Base-by-base conservation (phyloP, 495 filamentous ascomycete species). In the Lophium mytilinum region DNA sequence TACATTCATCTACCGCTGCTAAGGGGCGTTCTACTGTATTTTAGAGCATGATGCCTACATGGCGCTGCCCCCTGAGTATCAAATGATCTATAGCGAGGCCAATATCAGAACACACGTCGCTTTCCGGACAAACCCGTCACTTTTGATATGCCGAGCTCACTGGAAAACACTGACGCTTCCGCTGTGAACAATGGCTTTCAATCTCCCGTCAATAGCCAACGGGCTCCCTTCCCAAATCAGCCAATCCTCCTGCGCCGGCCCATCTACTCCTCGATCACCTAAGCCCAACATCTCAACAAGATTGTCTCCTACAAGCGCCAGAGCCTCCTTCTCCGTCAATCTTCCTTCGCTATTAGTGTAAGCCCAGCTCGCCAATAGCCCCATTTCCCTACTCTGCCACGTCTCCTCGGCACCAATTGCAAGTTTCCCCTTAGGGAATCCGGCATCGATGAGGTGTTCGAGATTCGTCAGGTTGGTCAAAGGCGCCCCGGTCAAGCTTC, bases 291-390 rank as follows among this genome's bases (percentile, higher is more conserved):
- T 71, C 42, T 73, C 70, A 37, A 75, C 76, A 35, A 81, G 63
- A 53, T 80, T 81, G 21, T 55, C 56, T 1, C 73, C 71, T 0
- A 80, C 72, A 52, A 83, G 65, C 37, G 70, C 69, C 21, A 78
- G 57, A 1, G 71, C 74, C 15, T 75, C 64, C 51, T 60, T 60
- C 63, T 75, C 66, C 33, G 61, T 63, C 8, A 78, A 54, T 51
- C 53, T 57, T 17, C 74, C 73, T 6, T 64, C 68, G 10, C 77
- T 63, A 57, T 81, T 80, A 57, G 65, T 62, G 61, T 70, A 72
- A 58, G 70, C 78, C 33, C 73, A 78, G 2, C 79, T 79, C 1
- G 80, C 79, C 37, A 74, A 54, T 47, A 81, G 55, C 0, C 69
- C 71, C 54, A 68, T 42, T 37, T 79, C 73, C 18, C 76, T 59